Conservation (phyloP, 441 rosid species). For the Iberis amara region DNA sequence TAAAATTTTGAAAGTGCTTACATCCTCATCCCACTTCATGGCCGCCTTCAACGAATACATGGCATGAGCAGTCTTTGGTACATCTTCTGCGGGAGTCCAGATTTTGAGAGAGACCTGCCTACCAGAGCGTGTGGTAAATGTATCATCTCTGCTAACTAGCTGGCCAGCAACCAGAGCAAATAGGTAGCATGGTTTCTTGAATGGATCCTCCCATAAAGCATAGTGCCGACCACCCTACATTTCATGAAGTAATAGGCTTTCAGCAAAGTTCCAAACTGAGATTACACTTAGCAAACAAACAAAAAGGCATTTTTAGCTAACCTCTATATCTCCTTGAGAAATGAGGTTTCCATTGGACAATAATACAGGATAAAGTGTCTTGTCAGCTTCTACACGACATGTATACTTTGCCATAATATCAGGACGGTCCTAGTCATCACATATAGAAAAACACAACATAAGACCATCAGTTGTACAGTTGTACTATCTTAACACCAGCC, state of each 20-base stretch:
- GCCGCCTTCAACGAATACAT: constrained; percentile 95
- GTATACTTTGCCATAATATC: constrained; percentile 97
- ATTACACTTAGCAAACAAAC: constrained; percentile 6
- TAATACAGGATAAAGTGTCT: constrained; percentile 75
- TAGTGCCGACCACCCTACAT: constrained; percentile 81
- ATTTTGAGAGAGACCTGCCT: constrained; percentile 70
- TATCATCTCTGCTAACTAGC: constrained; percentile 85
- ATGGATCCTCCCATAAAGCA: constrained; percentile 94
- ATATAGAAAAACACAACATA: constrained; percentile 25
- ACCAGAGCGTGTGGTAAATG: constrained; percentile 71
- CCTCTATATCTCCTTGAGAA: constrained; percentile 79
- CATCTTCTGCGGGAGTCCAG: constrained; percentile 91
- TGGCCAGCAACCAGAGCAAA: constrained; percentile 93
- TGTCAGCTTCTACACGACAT: constrained; percentile 87
- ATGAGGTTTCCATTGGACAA: constrained; percentile 89
- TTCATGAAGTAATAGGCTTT: constrained; percentile 5
- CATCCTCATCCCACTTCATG: constrained; percentile 99
- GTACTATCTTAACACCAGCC: neutral
- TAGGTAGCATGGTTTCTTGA: constrained; percentile 92
- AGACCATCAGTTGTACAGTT: constrained; percentile 14
- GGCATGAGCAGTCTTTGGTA: constrained; percentile 92
- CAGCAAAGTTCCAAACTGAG: constrained; percentile 18
- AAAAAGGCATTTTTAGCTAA: constrained; percentile 16
- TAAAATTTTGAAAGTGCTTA: constrained; percentile 29
- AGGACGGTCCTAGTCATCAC: constrained; percentile 68